Base-by-base conservation (phyloP, 164 flowering plant genomes). In the Cinnamomum chago region DNA sequence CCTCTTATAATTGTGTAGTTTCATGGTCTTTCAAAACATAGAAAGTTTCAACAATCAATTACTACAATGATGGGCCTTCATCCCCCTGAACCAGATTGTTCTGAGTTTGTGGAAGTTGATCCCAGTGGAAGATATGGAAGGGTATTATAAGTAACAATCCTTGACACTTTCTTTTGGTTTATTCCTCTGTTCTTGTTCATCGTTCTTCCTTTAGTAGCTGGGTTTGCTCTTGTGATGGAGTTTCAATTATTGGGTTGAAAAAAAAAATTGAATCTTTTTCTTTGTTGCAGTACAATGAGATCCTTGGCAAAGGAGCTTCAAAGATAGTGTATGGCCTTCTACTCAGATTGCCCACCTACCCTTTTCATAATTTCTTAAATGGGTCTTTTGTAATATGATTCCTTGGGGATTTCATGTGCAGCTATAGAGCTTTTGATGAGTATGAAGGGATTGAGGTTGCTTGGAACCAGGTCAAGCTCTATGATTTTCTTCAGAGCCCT, bases 41-140 rank as follows among this genome's bases (percentile, higher is more conserved):
- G 11, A 1, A 40, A 40, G 47, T 40, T 7, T 40, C 11, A 7
- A 40, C 47, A 5, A 40, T 40, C 47, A 40, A 40, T 40, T 13
- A n/a, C 22, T 14, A 80, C 77, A 73, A 86, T 85, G 91, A 81
- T 81, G 85, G 86, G 83, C 75, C 76, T 51, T 72, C 6, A 77
- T 58, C 81, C 71, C 17, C 68, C 74, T 74, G 90, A 83, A 72
- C 30, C 83, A 67, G 90, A 85, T 68, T 71, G 72, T 51, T 69
- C 87, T 68, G 94, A 88, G 73, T 93, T 86, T 81, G 91, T 86
- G 62, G 98, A 95, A 86, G 92, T 93, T 85, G 98, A 95, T 90
- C 98, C 98, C 28, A 88, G 93, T 70, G 97, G 98, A 74, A 93
- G 98, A 93, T 95, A 95, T 86, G 97, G 97, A 77, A 88, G 97